These are phyloP conservation scores for Pseudogymnoascus sp. DNA, from an alignment of 2,329 filamentous ascomycete species.

Conservation along the genomic window DNA sequence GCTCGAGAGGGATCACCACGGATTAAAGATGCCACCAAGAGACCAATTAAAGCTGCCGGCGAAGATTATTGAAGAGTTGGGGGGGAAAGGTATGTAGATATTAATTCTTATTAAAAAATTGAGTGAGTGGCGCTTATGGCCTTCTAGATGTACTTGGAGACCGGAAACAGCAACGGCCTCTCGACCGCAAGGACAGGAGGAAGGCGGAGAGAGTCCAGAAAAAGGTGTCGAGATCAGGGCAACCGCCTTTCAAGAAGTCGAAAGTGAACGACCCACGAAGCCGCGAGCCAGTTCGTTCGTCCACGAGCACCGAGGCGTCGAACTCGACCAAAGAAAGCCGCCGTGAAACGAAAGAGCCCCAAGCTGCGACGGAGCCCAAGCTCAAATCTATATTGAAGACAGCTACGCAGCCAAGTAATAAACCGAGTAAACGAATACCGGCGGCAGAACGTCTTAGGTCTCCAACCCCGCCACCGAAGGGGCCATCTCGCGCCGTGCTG, in stretches of 20 bases:
- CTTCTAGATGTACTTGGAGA: conserved; percentile 16
- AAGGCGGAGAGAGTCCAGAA: conserved; percentile 26
- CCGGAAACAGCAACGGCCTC: conserved; percentile 13
- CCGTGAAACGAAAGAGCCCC: not conserved
- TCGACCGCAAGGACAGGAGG: conserved; percentile 25
- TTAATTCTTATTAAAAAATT: not conserved
- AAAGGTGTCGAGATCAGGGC: conserved; percentile 18
- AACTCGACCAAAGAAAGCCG: not conserved
- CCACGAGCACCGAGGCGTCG: not conserved
- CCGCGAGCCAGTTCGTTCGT: not conserved
- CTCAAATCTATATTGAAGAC: conserved; percentile 25
- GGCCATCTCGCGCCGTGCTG: conserved; percentile 34
- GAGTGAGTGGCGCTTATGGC: conserved; percentile 9
- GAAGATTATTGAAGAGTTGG: conserved; percentile 37
- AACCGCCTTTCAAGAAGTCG: conserved; percentile 1
- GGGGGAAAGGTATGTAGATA: conserved; percentile 24
- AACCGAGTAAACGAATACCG: conserved; percentile 11
- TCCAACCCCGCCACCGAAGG: conserved; percentile 15
- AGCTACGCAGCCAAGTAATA: conserved; percentile 16
- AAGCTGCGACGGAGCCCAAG: conserved; percentile 11
- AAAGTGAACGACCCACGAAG: not conserved
- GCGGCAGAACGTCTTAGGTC: conserved; percentile 9
- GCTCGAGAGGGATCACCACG: not conserved
- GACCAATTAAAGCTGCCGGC: conserved; percentile 36
- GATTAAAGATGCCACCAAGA: conserved; percentile 17